Percentiles rank a stretch among this genome's conserved stretches.
Evolutionary conservation across 73 alveolate species (phyloP).

Genomic region (Paramecium pentaurelia): DNA sequence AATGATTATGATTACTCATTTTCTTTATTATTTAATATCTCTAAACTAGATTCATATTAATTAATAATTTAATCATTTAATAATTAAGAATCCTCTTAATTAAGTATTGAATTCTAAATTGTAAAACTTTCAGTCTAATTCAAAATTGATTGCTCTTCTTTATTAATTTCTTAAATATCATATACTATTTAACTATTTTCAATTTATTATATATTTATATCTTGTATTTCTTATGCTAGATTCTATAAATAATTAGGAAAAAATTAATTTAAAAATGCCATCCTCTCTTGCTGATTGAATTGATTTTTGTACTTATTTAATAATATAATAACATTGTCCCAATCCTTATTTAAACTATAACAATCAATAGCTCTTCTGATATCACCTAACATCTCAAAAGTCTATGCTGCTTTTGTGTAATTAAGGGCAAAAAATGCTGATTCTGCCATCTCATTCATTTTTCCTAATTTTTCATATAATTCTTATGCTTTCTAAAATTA

Average conservation of each 20-base stretch:
- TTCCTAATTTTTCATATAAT: conserved; percentile 52
- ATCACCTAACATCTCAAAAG: conserved; percentile 30
- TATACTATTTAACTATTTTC: background rate
- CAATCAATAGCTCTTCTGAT: conserved; percentile 57
- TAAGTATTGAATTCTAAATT: conserved; percentile 42
- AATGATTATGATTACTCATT: background rate
- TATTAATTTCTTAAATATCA: conserved; percentile 37
- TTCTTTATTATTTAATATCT: background rate
- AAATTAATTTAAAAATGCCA: conserved; percentile 64
- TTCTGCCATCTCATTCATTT: conserved; percentile 78
- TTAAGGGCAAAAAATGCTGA: conserved; percentile 52
- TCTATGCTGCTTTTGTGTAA: conserved; percentile 56
- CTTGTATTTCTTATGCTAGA: background rate
- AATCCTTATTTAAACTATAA: background rate
- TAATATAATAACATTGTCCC: conserved; percentile 62
- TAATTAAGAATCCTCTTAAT: background rate
- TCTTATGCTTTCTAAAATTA: conserved; percentile 69
- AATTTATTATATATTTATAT: background rate
- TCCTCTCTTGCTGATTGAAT: conserved; percentile 68
- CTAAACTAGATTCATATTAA: background rate
- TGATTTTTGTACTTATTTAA: conserved; percentile 64
- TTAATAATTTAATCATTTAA: background rate
- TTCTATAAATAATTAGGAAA: conserved; percentile 77
- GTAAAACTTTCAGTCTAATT: conserved; percentile 22
- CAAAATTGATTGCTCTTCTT: conserved; percentile 20